Evolutionary conservation across 768 basidiomycete species (phyloP), one percentile per base, ranked within the genome.

Genomic region (Tricholoma hemisulphureum): DNA sequence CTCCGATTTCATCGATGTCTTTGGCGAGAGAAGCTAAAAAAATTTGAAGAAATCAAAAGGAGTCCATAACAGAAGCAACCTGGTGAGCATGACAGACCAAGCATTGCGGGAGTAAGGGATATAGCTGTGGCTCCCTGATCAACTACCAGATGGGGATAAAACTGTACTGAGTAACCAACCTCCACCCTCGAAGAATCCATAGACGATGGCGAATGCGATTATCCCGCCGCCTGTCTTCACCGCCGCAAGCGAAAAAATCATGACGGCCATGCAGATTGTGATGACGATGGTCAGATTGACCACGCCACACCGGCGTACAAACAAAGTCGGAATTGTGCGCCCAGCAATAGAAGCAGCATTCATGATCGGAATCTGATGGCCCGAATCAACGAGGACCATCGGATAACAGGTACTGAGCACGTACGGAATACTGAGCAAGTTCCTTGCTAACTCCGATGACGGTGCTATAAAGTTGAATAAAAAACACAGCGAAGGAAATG

Each of bases 271-370:
- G 0, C 41, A 63, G 21, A 69, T 41, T 2, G 75, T 75, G 28
- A 73, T 68, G 21, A 75, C 55, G 5, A 75, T 71, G 2, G 76
- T 66, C 4, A 82, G 55, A 60, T 76, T 82, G 39, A 77, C 72
- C 8, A 79, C 71, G 1, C 85, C 83, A 58, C 77, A 48, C 24
- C 58, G 61, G 2, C 71, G 68, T n/a, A 75, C 77, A 28, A 83
- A 63, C 23, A 79, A 67, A 18, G 75, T 76, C 0, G 82, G 76
- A 10, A 83, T 60, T 2, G 80, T 63, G 32, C 86, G 78, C 5
- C 86, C 87, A 37, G 81, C 68, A 18, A 82, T 67, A 51, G 76
- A 77, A 16, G 77, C 74, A 3, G 75, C 84, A 56, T 86, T 87
- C 11, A 86, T 62, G 29, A 87, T 76, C 0, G 83, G 73, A 16